phyloP scores from a whole-genome alignment of 495 filamentous ascomycete species.

The Neurospora sp. region DNA sequence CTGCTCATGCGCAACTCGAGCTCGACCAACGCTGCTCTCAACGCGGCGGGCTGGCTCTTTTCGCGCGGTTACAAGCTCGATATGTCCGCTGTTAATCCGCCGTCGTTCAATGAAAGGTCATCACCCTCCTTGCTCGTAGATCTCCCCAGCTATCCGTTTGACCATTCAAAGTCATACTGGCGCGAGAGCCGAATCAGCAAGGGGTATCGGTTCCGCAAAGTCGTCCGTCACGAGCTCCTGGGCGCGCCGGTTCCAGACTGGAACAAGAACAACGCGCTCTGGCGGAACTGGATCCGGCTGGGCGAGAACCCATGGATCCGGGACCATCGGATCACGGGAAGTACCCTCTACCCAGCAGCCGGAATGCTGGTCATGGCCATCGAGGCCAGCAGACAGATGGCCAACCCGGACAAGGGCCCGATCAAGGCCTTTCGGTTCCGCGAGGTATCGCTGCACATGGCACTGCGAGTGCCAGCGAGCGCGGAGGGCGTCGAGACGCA shows the following conservation, averaged over 20 bases:
- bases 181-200: conserved; percentile 30
- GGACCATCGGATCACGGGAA: conserved; percentile 28
- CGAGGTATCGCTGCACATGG: conserved; percentile 18
- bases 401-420: conserved; percentile 2
- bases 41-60: conserved; percentile 19
- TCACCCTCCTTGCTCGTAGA: conserved; percentile 9
- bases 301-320: conserved; percentile 34
- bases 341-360: conserved; percentile 37
- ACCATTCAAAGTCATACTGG: conserved; percentile 31
- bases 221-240: conserved; percentile 35
- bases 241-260: conserved; percentile 28
- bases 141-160: conserved; percentile 29
- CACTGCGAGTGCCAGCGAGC: conserved; percentile 23
- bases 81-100: conserved; percentile 20
- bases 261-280: conserved; percentile 28
- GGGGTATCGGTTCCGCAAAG: conserved; percentile 31
- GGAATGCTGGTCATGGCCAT: conserved; percentile 39
- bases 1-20: conserved; percentile 12
- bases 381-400: conserved; percentile 34
- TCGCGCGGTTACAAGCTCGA: conserved; percentile 27
- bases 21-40: conserved; percentile 14
- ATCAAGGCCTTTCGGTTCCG: conserved; percentile 5
- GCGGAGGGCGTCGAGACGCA: conserved; percentile 25
- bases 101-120: not conserved
- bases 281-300: conserved; percentile 35